Conservation (phyloP, 106 monocot species). For the Dendrobium nobile region DNA sequence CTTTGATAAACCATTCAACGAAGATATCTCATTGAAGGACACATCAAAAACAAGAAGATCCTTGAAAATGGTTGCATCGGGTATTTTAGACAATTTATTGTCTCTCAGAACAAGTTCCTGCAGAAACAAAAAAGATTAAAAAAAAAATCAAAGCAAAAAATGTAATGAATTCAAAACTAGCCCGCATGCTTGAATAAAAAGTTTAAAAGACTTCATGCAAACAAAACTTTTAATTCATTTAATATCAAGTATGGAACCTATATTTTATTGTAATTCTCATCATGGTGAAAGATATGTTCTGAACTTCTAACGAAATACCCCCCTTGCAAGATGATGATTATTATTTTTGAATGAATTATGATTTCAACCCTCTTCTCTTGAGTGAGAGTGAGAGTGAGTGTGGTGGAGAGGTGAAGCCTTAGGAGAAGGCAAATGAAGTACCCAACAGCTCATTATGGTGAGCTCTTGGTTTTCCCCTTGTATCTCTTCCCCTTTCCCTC, state of each 20-base stretch:
- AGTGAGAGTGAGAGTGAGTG: too few relatives aligned
- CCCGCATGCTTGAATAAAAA: not conserved
- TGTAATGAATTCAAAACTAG: not conserved
- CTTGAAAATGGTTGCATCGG: slow-evolving; percentile 87
- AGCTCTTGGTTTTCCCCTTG: too few relatives aligned
- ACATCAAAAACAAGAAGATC: slow-evolving; percentile 79
- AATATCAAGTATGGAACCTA: not conserved
- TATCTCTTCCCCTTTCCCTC: too few relatives aligned
- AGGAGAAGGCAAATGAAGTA: too few relatives aligned
- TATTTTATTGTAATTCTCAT: not conserved
- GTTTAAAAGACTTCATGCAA: not conserved
- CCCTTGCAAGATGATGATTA: too few relatives aligned
- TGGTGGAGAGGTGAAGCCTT: too few relatives aligned
- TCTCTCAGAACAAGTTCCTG: slow-evolving; percentile 91
- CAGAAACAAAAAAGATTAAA: not conserved
- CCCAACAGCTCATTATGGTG: too few relatives aligned
- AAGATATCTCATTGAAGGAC: slow-evolving; percentile 91
- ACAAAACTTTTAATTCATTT: not conserved
- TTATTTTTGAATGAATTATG: too few relatives aligned
- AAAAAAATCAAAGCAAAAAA: not conserved
- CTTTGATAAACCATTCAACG: slow-evolving; percentile 65
- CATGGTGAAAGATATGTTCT: not conserved
- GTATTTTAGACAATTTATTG: slow-evolving; percentile 74
- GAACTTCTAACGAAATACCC: not conserved
- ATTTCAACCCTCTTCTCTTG: too few relatives aligned